Evolutionary conservation across 441 rosid genomes (phyloP), one percentile per base, ranked within the genome.

Genomic region (Euphorbia corollata): DNA sequence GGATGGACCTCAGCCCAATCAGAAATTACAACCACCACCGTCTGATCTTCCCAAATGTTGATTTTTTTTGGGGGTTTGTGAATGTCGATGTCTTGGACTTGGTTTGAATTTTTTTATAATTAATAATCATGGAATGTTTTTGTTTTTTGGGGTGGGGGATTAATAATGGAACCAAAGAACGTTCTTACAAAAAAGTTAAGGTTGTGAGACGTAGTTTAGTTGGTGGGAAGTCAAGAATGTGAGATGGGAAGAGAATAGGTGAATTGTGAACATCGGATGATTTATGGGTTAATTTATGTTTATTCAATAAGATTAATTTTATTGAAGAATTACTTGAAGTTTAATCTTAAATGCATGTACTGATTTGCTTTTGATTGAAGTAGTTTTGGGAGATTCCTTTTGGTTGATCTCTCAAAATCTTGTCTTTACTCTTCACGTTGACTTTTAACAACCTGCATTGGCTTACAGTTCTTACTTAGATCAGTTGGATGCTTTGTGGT

Each of bases 31-130:
- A 50, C 83, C 83, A 16, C 83, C 81, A 24, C 81, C 85, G 2
- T 59, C 85, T 4, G 85, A 83, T 73, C 89, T 86, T 66, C 91
- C 91, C 0, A 66, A 68, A 18, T 86, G 89, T 63, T 86, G 75
- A 83, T 23, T 54, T 10, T 6, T 15, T 45, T 27, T 45, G 54
- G 48, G 64, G 58, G 54, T 54, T 61, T 54, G 61, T 34, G 71
- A 43, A 53, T 27, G 4, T 27, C 32, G 4, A 27, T 27, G 4
- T 27, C 32, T 27, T 27, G 32, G 32, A 27, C 32, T 27, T 1
- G 32, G 32, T 27, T 27, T 27, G 4, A 27, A 1, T 27, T 27
- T 27, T 27, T 51, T 59, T 9, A 63, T 69, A 67, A 12, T 59
- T 69, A 51, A 68, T 56, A 68, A 53, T 16, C 10, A 12, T 30